These are phyloP conservation scores for Rhynchospora tenuis DNA, from an alignment of 176 grass and related monocot genomes.

Conservation along the genomic window DNA sequence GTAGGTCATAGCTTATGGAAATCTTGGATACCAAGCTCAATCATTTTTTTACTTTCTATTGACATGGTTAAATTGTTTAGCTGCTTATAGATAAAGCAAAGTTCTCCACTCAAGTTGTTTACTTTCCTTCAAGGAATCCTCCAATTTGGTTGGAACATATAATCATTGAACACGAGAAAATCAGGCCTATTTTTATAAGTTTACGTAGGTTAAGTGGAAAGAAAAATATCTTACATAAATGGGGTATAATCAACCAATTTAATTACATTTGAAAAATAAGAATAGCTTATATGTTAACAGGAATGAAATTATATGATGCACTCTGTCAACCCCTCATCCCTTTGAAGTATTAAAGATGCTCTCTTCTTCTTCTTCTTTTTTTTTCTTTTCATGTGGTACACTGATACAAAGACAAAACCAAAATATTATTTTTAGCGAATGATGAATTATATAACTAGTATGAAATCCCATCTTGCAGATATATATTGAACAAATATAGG, in stretches of 20 bases:
- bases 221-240: not conserved
- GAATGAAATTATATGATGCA: not conserved
- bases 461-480: not conserved
- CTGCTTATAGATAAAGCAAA: conserved; percentile 20
- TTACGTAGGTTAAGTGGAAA: not conserved
- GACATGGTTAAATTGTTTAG: conserved; percentile 4
- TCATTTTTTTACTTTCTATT: conserved; percentile 8
- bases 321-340: not conserved
- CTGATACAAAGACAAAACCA: not conserved
- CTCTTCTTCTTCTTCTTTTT: too few relatives aligned
- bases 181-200: not conserved
- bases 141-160: conserved; percentile 5
- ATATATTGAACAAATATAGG: not conserved
- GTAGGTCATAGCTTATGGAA: not conserved
- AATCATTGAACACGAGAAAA: conserved; percentile 1
- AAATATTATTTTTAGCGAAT: not conserved
- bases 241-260: not conserved
- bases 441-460: not conserved
- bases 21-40: conserved; percentile 1
- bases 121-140: conserved; percentile 17
- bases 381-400: not conserved
- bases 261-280: not conserved
- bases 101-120: not conserved
- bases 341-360: not conserved
- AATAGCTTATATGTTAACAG: not conserved